Percentiles rank a stretch among this genome's conserved stretches.
phyloP scores from a whole-genome alignment of 1,139 yeast genomes.

The Candida sojae region DNA sequence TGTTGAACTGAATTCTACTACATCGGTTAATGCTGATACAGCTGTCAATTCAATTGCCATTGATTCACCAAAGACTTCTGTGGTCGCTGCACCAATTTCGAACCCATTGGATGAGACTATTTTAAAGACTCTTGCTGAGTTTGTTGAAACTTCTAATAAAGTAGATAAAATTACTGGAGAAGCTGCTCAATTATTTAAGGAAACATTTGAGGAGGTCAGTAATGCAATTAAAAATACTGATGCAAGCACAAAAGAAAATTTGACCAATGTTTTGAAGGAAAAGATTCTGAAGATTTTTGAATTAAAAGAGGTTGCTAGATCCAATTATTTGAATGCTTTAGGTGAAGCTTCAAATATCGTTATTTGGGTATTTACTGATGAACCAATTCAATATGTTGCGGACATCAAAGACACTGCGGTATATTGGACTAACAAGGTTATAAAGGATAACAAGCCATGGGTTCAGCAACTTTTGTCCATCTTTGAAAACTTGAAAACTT shows the following conservation, averaged over 20 bases:
- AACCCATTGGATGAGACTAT: constrained; percentile 58
- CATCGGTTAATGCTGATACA: constrained; percentile 10
- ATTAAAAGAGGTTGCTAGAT: constrained; percentile 74
- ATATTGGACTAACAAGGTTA: constrained; percentile 89
- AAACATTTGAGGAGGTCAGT: constrained; percentile 63
- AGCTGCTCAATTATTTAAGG: constrained; percentile 54
- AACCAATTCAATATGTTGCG: constrained; percentile 70
- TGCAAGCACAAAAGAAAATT: constrained; percentile 55
- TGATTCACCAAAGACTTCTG: constrained; percentile 8
- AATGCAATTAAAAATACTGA: constrained; percentile 61
- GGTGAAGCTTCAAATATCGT: constrained; percentile 89
- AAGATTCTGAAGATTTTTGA: constrained; percentile 58
- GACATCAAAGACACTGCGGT: constrained; percentile 91
- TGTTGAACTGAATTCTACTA: constrained; percentile 8
- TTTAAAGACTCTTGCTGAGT: constrained; percentile 56
- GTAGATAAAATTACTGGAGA: constrained; percentile 67
- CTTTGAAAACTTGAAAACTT: constrained; percentile 68
- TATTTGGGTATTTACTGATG: constrained; percentile 83
- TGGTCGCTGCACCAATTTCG: constrained; percentile 25
- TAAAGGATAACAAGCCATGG: constrained; percentile 82
- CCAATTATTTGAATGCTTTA: constrained; percentile 76
- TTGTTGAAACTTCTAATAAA: constrained; percentile 55
- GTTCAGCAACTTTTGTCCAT: constrained; percentile 63
- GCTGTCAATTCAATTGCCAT: not conserved
- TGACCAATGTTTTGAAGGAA: constrained; percentile 64